Conservation (phyloP, 78 protist genomes). For the Dictyostelium intermedium region DNA sequence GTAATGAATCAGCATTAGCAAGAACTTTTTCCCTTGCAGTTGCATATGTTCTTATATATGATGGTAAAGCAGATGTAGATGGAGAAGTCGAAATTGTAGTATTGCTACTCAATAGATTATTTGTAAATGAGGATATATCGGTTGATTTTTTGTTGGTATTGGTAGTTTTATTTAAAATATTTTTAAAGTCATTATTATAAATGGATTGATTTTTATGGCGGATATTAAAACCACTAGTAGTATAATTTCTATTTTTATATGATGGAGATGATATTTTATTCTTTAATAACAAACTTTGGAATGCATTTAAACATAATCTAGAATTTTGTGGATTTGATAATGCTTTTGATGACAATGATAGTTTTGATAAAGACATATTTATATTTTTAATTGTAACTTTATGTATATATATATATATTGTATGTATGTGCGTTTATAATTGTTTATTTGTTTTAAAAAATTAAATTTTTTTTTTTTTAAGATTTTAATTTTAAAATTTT, state of each 20-base stretch:
- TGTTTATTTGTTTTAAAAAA: background rate
- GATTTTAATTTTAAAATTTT: background rate
- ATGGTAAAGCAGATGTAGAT: background rate
- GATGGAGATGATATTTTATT: background rate
- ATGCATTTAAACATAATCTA: background rate
- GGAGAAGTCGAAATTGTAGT: background rate
- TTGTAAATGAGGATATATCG: background rate
- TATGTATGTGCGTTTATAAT: too few relatives aligned
- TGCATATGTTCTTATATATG: background rate
- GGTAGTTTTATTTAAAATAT: background rate
- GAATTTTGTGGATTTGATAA: background rate
- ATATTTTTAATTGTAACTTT: background rate
- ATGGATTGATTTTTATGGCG: background rate
- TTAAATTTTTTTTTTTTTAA: background rate
- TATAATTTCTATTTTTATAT: background rate
- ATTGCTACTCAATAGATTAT: background rate
- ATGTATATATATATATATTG: too few relatives aligned
- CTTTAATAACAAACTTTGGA: background rate
- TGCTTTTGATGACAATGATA: background rate
- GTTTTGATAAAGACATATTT: background rate
- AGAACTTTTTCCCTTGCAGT: background rate
- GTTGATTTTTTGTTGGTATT: background rate
- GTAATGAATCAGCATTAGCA: conserved; percentile 21
- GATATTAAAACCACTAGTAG: background rate
- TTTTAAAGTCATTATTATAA: background rate